Conservation (phyloP, 768 basidiomycete genomes). For the Stropharia rugosoannulata region DNA sequence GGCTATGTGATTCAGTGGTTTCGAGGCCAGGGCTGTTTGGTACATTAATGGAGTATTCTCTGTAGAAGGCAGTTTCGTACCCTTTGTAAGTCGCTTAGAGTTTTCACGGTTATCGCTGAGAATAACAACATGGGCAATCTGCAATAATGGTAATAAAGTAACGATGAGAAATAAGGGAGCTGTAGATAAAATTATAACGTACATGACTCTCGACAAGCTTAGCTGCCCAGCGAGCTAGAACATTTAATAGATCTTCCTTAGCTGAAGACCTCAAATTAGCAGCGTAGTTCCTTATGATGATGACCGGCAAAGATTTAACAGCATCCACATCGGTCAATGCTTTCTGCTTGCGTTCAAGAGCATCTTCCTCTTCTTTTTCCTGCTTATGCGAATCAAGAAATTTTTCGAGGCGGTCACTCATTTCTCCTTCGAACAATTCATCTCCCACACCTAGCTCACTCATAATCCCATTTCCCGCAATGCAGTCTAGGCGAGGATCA, state of each 20-base stretch:
- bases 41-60: not conserved
- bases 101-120: constrained; percentile 90
- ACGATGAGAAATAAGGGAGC: not conserved
- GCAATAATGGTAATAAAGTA: not conserved
- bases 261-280: constrained; percentile 49
- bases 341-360: constrained; percentile 24
- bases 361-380: constrained; percentile 16
- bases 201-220: constrained; percentile 80
- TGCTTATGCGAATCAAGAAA: constrained; percentile 9
- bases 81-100: constrained; percentile 79
- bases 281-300: constrained; percentile 82
- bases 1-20: constrained; percentile 75
- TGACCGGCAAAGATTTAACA: constrained; percentile 73
- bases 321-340: constrained; percentile 47
- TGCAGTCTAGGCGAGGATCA: constrained; percentile 81
- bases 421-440: constrained; percentile 45
- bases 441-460: constrained; percentile 83
- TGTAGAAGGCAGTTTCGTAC: constrained; percentile 30
- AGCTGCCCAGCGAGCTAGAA: constrained; percentile 84
- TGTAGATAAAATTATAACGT: constrained; percentile 7
- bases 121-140: constrained; percentile 92
- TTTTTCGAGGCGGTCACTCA: constrained; percentile 12
- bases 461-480: constrained; percentile 87
- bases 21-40: constrained; percentile 72
- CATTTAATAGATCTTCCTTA: constrained; percentile 69